Percentiles rank a stretch among this genome's conserved stretches.
Conservation (phyloP, 2,329 filamentous ascomycete species). For the Arthroderma uncinatum region DNA sequence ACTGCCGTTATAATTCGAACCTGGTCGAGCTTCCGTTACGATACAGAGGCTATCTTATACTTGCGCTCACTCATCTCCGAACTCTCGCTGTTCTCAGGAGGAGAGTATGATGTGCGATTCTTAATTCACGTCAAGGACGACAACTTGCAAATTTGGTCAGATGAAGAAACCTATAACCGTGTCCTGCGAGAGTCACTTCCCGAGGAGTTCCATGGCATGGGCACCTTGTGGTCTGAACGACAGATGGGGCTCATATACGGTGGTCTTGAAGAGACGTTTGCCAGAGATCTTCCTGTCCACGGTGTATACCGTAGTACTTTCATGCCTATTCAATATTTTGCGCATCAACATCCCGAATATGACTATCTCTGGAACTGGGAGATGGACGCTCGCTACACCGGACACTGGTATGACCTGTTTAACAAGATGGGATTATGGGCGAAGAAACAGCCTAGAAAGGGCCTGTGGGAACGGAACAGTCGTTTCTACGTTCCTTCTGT, state of each 20-base stretch:
- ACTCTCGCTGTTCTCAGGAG: constrained; percentile 63
- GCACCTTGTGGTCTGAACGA: constrained; percentile 84
- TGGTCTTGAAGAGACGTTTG: constrained; percentile 67
- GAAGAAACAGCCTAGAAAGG: constrained; percentile 61
- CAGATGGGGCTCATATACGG: constrained; percentile 90
- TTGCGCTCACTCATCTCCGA: constrained; percentile 73
- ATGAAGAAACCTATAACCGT: constrained; percentile 59
- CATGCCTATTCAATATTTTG: constrained; percentile 93
- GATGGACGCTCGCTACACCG: constrained; percentile 83
- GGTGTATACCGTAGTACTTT: constrained; percentile 86
- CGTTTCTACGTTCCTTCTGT: constrained; percentile 67
- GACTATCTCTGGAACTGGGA: constrained; percentile 94
- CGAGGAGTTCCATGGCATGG: constrained; percentile 76
- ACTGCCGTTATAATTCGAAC: constrained; percentile 70
- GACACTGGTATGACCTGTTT: constrained; percentile 70
- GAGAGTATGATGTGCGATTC: constrained; percentile 74
- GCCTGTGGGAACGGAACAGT: constrained; percentile 67
- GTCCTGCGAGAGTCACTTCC: constrained; percentile 62
- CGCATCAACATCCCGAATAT: constrained; percentile 76
- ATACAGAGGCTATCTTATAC: constrained; percentile 64
- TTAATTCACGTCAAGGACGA: constrained; percentile 75
- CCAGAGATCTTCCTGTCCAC: constrained; percentile 64
- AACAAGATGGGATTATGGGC: constrained; percentile 60
- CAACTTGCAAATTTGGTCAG: constrained; percentile 68
- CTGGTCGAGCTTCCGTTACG: constrained; percentile 70